Evolutionary conservation across 2,329 filamentous ascomycete species (phyloP), one percentile per base, ranked within the genome.

Genomic region (Aspergillus pseudoviridinutans): DNA sequence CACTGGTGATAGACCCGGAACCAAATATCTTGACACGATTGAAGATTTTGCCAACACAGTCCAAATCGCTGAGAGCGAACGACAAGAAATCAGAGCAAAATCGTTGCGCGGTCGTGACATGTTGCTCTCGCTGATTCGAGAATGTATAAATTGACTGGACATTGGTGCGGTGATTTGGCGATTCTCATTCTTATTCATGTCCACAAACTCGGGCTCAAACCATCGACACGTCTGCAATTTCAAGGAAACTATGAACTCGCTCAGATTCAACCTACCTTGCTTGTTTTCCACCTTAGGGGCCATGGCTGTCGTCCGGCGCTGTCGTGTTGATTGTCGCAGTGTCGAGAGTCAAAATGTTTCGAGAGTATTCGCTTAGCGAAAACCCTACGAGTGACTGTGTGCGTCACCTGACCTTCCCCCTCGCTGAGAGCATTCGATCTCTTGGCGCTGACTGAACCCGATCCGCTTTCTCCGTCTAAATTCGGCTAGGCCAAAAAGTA

Each of bases 251-350:
- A 60, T 51, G 46, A 53, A 53, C 57, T 53, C 63, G 58, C 54
- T 59, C 44, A 56, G 54, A 57, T 58, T 53, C 46, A 57, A 64
- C 72, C 64, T 72, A 80, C 78, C 75, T 76, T 78, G 76, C 74
- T 79, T 79, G 69, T 69, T 78, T 60, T 76, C 74, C 61, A 65
- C 66, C 67, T 76, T 76, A 67, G 77, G 77, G 68, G 76, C 76
- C 76, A 78, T 78, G 70, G 74, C 74, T 77, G 73, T 76, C 74
- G 73, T 75, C 71, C 68, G 70, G 66, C 71, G 75, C 70, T 71
- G 70, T 73, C 69, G 71, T 74, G 68, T 66, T 76, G 69, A 70
- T 75, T 75, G 71, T 76, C 74, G 72, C 73, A 72, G 69, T 73
- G 72, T 76, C 71, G 67, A 70, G 64, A 64, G 66, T 73, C 69